A percentile compares a stretch with the other conserved stretches of the same genome.
These are phyloP conservation scores for Lecanoromycetidae sp. DNA, from an alignment of 2,329 filamentous ascomycete species.

Conservation along the genomic window DNA sequence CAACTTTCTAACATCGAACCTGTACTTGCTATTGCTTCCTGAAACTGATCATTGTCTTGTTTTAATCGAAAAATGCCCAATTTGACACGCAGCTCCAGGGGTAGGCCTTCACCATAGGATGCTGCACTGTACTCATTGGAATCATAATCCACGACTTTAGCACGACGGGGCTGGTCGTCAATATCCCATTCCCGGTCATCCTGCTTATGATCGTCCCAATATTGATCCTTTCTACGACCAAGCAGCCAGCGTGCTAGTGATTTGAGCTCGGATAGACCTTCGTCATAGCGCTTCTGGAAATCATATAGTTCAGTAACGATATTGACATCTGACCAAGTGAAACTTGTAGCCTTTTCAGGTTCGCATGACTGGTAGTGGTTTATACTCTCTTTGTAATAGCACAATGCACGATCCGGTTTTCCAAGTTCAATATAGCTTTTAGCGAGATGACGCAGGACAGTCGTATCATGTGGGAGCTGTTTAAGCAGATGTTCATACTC, in stretches of 20 bases:
- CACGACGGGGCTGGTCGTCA: constrained; percentile 54
- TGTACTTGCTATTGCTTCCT: constrained; percentile 60
- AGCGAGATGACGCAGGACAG: constrained; percentile 44
- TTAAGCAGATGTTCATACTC: constrained; percentile 45
- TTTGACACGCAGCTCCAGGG: constrained; percentile 71
- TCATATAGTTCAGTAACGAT: constrained; percentile 74
- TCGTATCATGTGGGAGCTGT: constrained; percentile 41
- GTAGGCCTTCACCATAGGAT: constrained; percentile 61
- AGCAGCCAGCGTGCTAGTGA: constrained; percentile 69
- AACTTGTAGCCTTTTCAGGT: constrained; percentile 33
- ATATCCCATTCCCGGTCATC: constrained; percentile 88
- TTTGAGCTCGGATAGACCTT: constrained; percentile 60
- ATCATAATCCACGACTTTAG: constrained; percentile 48
- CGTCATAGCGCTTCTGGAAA: constrained; percentile 47
- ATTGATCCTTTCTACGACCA: constrained; percentile 57
- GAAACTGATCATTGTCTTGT: constrained; percentile 45
- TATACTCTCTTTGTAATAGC: constrained; percentile 42
- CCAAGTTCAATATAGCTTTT: constrained; percentile 43
- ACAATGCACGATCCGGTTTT: constrained; percentile 37
- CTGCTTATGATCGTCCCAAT: constrained; percentile 59
- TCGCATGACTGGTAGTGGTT: constrained; percentile 35
- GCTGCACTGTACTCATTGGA: constrained; percentile 40
- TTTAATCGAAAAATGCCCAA: constrained; percentile 72
- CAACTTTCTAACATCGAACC: neutral
- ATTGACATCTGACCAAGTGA: constrained; percentile 70